Conservation (phyloP, 2,329 filamentous ascomycete species). For the Ophiognomonia clavigignenti-juglandacearum region DNA sequence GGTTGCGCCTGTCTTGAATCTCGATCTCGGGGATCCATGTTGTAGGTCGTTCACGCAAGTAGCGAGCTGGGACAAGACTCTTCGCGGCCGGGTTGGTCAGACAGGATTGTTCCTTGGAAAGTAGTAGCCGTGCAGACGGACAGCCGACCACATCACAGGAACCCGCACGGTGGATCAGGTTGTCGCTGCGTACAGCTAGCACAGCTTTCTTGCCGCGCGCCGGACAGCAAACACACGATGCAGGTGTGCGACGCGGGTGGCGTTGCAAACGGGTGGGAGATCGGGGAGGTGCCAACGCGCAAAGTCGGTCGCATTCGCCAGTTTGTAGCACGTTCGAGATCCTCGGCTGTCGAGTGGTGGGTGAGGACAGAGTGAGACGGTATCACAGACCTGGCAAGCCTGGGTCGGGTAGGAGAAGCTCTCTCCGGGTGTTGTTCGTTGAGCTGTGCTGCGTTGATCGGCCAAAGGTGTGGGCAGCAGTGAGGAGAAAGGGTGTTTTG, state of each 20-base stretch:
- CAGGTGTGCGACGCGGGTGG: background rate
- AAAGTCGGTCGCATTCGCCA: conserved; percentile 8
- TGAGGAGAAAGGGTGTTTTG: background rate
- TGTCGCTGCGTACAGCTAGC: background rate
- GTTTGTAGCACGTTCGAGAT: background rate
- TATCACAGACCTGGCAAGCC: background rate
- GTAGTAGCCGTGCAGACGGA: background rate
- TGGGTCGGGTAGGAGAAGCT: background rate
- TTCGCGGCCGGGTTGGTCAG: background rate
- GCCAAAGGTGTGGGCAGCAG: background rate
- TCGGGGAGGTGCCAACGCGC: background rate
- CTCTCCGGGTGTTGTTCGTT: no score
- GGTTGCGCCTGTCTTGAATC: conserved; percentile 29
- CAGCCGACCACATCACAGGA: background rate
- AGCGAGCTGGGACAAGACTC: background rate
- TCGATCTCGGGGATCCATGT: conserved; percentile 19
- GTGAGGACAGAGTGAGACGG: background rate
- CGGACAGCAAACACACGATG: conserved; percentile 3
- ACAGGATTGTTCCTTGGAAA: background rate
- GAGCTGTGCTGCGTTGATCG: no score
- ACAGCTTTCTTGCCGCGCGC: background rate
- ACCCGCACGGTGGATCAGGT: background rate
- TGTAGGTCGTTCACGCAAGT: background rate
- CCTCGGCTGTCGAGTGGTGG: conserved; percentile 1
- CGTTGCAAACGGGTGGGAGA: background rate